These are phyloP conservation scores for Pezicula neosporulosa DNA, from an alignment of 2,329 filamentous ascomycete genomes.

Conservation along the genomic window DNA sequence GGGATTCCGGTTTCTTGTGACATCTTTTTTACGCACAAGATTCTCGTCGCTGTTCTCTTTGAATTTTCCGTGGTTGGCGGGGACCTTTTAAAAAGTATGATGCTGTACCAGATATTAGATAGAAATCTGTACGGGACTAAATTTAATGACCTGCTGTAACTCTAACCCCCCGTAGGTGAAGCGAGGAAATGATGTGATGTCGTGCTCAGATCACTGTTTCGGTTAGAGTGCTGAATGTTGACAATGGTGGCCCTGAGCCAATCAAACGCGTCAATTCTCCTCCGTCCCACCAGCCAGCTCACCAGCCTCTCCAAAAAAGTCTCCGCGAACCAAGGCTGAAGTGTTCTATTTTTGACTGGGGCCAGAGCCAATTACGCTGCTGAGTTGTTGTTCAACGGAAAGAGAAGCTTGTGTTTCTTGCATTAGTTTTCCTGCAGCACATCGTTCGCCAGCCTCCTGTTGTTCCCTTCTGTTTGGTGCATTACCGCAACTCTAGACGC, in stretches of 20 bases:
- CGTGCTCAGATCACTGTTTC: conserved; percentile 6
- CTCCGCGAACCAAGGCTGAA: not conserved
- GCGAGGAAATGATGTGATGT: too few relatives aligned
- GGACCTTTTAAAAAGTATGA: not conserved
- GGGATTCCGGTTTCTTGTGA: conserved; percentile 40
- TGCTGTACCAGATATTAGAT: too few relatives aligned
- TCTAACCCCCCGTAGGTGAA: too few relatives aligned
- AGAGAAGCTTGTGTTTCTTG: too few relatives aligned
- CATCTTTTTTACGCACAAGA: conserved; percentile 21
- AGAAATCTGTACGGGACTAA: too few relatives aligned
- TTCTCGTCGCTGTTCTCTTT: not conserved
- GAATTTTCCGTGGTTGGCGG: not conserved
- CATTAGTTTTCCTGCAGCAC: not conserved
- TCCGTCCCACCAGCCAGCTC: too few relatives aligned
- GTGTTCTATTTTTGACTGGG: not conserved
- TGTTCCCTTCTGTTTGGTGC: not conserved
- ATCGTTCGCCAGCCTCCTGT: not conserved
- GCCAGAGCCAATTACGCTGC: too few relatives aligned
- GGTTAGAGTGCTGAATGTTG: conserved; percentile 12
- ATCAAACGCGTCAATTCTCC: conserved; percentile 19
- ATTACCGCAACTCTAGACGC: not conserved
- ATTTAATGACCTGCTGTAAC: too few relatives aligned
- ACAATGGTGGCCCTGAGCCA: conserved; percentile 12
- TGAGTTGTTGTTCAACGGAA: too few relatives aligned
- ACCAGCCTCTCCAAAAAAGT: not conserved